These are phyloP conservation scores for Nigrospora sphaerica DNA, from an alignment of 2,329 filamentous ascomycete species.

Conservation along the genomic window DNA sequence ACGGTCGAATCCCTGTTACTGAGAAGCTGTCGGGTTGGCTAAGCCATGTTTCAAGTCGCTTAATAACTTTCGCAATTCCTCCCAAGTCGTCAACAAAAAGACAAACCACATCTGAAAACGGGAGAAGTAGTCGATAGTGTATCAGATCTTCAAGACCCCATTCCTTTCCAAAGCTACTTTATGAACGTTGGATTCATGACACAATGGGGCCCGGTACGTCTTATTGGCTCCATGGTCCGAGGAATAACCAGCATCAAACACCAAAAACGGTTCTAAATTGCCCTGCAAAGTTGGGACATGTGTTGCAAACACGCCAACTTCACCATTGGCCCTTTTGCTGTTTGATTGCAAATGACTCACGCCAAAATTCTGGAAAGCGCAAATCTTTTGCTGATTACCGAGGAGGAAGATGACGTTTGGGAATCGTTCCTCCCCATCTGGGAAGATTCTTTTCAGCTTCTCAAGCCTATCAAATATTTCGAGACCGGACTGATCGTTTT, in stretches of 20 bases:
- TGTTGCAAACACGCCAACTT: background rate
- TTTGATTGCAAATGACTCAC: background rate
- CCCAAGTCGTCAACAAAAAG: constrained; percentile 3
- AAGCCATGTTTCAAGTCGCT: constrained; percentile 1
- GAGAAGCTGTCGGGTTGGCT: background rate
- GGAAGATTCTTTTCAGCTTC: background rate
- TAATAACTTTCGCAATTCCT: constrained; percentile 1
- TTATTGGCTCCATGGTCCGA: background rate
- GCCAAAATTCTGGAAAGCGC: background rate
- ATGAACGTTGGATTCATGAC: background rate
- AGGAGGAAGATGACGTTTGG: background rate
- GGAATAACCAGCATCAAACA: background rate
- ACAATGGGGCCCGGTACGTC: background rate
- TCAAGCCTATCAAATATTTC: background rate
- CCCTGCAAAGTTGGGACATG: background rate
- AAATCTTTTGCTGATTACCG: background rate
- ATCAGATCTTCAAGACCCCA: background rate
- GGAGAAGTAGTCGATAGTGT: constrained; percentile 1
- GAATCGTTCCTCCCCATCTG: background rate
- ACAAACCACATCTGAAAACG: constrained; percentile 1
- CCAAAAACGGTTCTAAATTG: background rate
- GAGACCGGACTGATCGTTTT: background rate
- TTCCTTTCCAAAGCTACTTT: background rate
- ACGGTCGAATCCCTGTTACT: background rate
- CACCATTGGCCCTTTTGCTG: background rate